Evolutionary conservation across 192 early-diverging fungal genomes (phyloP).

Genomic region (Backusella morwellensis): DNA sequence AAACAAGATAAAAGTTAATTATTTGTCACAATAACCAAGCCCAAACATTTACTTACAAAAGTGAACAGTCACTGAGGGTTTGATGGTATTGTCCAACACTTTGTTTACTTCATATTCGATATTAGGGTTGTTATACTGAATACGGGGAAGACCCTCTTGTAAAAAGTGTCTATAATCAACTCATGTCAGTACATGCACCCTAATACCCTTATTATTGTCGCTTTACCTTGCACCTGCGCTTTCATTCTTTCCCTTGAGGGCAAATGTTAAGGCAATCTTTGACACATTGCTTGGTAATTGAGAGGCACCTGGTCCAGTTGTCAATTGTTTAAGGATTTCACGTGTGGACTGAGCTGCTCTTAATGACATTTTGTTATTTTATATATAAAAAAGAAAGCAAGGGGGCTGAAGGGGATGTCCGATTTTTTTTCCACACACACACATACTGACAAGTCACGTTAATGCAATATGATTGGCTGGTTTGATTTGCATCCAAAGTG

Average conservation of each 20-base stretch:
- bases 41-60: slow-evolving; percentile 40
- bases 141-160: slow-evolving; percentile 50
- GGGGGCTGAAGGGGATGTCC: background rate
- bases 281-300: slow-evolving; percentile 41
- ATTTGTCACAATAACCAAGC: background rate
- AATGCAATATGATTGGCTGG: background rate
- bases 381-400: background rate
- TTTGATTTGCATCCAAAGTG: background rate
- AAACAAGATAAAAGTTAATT: background rate
- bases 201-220: background rate
- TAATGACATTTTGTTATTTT: slow-evolving; percentile 24
- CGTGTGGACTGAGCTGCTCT: slow-evolving; percentile 25
- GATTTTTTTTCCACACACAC: background rate
- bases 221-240: slow-evolving; percentile 51
- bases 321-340: slow-evolving; percentile 23
- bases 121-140: slow-evolving; percentile 55
- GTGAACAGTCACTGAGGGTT: slow-evolving; percentile 46
- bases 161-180: slow-evolving; percentile 45
- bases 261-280: slow-evolving; percentile 49
- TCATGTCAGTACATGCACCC: background rate
- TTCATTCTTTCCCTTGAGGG: slow-evolving; percentile 41
- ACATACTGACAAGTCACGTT: background rate
- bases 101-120: slow-evolving; percentile 46
- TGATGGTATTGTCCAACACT: slow-evolving; percentile 36
- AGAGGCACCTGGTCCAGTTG: slow-evolving; percentile 47